Conservation (phyloP, 2,329 filamentous ascomycete genomes). For the Monosporascus sp. region DNA sequence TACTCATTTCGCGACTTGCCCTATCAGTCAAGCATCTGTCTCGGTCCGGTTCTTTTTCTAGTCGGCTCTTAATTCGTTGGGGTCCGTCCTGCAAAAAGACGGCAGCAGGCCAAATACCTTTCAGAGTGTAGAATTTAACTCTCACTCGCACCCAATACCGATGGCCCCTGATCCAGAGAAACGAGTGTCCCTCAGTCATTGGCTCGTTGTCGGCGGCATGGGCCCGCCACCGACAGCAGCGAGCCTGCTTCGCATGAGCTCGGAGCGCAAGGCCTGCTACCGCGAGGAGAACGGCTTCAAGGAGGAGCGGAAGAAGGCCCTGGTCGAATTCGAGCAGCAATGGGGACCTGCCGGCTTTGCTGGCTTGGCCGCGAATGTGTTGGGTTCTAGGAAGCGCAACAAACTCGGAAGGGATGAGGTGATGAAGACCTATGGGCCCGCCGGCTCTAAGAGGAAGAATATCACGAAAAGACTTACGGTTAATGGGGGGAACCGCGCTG, state of each 20-base stretch:
- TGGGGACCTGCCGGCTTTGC: slow-evolving; percentile 6
- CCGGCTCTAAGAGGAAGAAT: not conserved
- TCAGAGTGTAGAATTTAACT: too few relatives aligned
- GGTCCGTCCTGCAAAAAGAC: too few relatives aligned
- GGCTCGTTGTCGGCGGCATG: slow-evolving; percentile 9
- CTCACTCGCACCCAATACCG: not conserved
- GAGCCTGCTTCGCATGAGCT: slow-evolving; percentile 7
- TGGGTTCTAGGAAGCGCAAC: slow-evolving; percentile 3
- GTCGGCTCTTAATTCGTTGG: too few relatives aligned
- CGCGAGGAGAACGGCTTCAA: slow-evolving; percentile 1
- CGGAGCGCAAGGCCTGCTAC: slow-evolving; percentile 12
- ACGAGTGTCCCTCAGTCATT: slow-evolving; percentile 6
- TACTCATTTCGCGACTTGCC: too few relatives aligned
- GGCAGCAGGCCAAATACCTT: too few relatives aligned
- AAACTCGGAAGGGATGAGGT: not conserved
- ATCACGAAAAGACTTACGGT: too few relatives aligned
- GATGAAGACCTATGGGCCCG: not conserved
- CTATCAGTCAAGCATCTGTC: too few relatives aligned
- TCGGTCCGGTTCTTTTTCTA: too few relatives aligned
- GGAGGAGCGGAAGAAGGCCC: slow-evolving; percentile 3
- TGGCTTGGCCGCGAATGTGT: not conserved
- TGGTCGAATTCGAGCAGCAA: slow-evolving; percentile 7
- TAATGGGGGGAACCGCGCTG: not conserved
- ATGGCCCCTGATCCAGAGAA: not conserved
- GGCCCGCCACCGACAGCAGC: slow-evolving; percentile 5